Evolutionary conservation across 176 grass and related monocot genomes (phyloP), one percentile per base, ranked within the genome.

Genomic region (Secale cereale): DNA sequence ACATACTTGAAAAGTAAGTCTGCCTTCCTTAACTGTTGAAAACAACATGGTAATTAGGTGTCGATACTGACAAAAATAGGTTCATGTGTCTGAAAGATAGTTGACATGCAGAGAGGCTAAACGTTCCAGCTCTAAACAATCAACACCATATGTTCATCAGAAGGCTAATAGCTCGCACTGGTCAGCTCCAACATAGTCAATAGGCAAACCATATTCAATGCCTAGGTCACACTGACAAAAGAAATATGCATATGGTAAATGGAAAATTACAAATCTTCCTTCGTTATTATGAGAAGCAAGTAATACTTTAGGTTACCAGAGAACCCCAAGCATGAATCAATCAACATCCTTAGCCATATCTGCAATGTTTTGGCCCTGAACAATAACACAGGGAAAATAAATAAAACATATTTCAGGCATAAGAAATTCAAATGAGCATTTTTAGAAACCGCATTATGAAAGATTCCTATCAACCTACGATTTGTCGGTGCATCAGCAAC

Each of bases 301-400:
- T 33, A 33, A 33, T 33, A 33, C 32, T 33, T 33, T 33, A 33
- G 32, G 32, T 33, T 33, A 5, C 5, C 32, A 33, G 32, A 54
- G 17, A 27, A 54, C 11, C 28, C 64, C 78, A 65, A 89, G 30
- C 16, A 76, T 52, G 52, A 87, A 81, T 57, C 70, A 78, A 66
- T 1, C 59, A 98, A 91, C 93, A 89, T 98, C 95, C 83, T 98
- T 98, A 45, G 89, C 93, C 96, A 95, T 90, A 98, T 98, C 87
- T 98, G 96, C 87, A 98, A 86, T 81, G 96, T 91, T 48, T 95
- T 98, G 73, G 89, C 95, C 87, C 93, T 98, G 87, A 76, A 22
- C 3, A 86, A 90, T 17, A 46, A 57, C 27, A 86, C 35, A 8
- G 26, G 11, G 17, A 19, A 59, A 41, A 5, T 41, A 86, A 56